phyloP scores from a whole-genome alignment of 257 asterid species.

The Eustoma russellianum region DNA sequence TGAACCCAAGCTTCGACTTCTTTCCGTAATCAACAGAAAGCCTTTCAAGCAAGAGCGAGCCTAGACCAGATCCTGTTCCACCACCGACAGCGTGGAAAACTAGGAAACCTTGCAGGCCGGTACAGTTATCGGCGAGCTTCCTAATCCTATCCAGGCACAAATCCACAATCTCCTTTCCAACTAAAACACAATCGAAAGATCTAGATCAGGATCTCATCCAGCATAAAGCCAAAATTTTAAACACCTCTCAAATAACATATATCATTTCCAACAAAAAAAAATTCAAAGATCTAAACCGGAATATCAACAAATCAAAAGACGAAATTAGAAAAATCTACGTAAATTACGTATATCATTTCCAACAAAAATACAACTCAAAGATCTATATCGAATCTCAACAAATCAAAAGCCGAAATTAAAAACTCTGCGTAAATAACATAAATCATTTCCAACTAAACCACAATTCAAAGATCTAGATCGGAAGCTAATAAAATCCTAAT shows the following conservation, averaged over 20 bases:
- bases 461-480: neutral
- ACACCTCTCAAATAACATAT: no score
- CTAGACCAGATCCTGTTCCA: conserved; percentile 93
- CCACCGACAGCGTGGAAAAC: conserved; percentile 99
- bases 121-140: conserved; percentile 88
- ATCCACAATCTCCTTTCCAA: conserved; percentile 85
- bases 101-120: conserved; percentile 83
- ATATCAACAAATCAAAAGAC: neutral
- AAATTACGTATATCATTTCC: conserved; percentile 45
- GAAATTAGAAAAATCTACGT: no score
- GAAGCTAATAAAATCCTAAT: neutral
- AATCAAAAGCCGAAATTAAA: neutral
- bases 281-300: neutral
- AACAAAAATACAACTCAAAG: conserved; percentile 6
- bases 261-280: no score
- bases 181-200: conserved; percentile 1
- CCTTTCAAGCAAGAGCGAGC: conserved; percentile 81
- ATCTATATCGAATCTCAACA: neutral
- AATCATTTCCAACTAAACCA: no score
- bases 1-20: conserved; percentile 78
- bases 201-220: neutral
- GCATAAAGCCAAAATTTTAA: neutral
- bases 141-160: conserved; percentile 87
- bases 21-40: conserved; percentile 89
- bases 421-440: no score